Conservation (phyloP, 176 grass and related monocot species). For the Ananas comosus region DNA sequence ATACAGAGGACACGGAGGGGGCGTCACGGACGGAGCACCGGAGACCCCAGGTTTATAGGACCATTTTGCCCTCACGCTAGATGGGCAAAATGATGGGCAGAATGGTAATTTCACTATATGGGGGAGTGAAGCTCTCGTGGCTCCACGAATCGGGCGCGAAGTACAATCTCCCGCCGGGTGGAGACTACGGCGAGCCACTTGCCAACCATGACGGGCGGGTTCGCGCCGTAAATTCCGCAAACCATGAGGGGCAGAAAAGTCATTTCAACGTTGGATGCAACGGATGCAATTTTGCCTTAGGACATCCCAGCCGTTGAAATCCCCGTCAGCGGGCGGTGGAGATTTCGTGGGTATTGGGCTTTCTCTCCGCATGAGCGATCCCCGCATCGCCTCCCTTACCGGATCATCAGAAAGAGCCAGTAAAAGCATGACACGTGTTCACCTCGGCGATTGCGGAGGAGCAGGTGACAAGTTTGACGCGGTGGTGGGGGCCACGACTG, state of each 20-base stretch:
- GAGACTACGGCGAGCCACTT: not conserved
- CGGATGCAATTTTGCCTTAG: not conserved
- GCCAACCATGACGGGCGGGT: not conserved
- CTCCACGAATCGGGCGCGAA: slow-evolving; percentile 1
- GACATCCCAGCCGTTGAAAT: not conserved
- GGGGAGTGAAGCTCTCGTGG: not conserved
- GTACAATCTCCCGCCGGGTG: not conserved
- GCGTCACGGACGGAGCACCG: no score
- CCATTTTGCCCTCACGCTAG: not conserved
- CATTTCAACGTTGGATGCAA: not conserved
- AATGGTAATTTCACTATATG: not conserved
- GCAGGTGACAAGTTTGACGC: not conserved
- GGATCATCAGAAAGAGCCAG: not conserved
- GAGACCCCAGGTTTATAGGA: not conserved
- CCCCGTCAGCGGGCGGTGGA: not conserved
- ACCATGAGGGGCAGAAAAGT: not conserved
- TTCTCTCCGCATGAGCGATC: not conserved
- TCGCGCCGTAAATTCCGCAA: not conserved
- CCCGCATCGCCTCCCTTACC: not conserved
- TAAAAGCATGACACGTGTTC: not conserved
- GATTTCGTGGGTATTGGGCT: not conserved
- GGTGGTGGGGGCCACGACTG: not conserved
- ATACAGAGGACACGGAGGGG: no score
- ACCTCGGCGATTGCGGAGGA: not conserved
- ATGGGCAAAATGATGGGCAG: not conserved